Percentiles rank a stretch among this genome's conserved stretches.
These are phyloP conservation scores for Somion occarium DNA, from an alignment of 1,284 basidiomycete species.

Conservation along the genomic window DNA sequence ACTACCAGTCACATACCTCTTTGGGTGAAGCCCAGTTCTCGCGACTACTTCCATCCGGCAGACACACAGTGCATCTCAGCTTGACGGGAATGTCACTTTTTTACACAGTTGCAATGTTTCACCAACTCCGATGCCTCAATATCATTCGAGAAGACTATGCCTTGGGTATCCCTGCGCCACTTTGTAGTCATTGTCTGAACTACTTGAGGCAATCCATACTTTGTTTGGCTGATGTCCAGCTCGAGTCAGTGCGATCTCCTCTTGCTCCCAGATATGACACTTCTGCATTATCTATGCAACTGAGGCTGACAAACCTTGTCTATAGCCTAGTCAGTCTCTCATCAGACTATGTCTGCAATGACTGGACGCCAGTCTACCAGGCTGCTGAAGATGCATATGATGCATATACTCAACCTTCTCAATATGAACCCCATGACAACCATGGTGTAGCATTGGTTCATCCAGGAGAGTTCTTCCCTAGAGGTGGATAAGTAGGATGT, in stretches of 20 bases:
- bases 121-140: not conserved
- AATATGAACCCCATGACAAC: no score
- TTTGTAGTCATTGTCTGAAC: not conserved
- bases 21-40: not conserved
- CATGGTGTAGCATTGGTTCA: no score
- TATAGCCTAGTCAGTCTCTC: not conserved
- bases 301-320: not conserved
- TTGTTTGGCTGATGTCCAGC: not conserved
- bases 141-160: not conserved
- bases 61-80: not conserved
- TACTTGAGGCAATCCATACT: not conserved
- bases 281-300: not conserved
- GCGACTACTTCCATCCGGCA: not conserved
- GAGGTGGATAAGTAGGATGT: no score
- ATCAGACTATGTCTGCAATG: not conserved
- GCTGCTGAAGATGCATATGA: no score
- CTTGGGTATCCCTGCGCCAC: not conserved
- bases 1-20: not conserved
- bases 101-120: conserved; percentile 1
- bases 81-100: not conserved
- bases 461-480: no score
- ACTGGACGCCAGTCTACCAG: not conserved
- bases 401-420: no score
- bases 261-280: not conserved
- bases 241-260: not conserved